These are phyloP conservation scores for Leccinellum rugosiceps DNA, from an alignment of 768 basidiomycete species.

Conservation along the genomic window DNA sequence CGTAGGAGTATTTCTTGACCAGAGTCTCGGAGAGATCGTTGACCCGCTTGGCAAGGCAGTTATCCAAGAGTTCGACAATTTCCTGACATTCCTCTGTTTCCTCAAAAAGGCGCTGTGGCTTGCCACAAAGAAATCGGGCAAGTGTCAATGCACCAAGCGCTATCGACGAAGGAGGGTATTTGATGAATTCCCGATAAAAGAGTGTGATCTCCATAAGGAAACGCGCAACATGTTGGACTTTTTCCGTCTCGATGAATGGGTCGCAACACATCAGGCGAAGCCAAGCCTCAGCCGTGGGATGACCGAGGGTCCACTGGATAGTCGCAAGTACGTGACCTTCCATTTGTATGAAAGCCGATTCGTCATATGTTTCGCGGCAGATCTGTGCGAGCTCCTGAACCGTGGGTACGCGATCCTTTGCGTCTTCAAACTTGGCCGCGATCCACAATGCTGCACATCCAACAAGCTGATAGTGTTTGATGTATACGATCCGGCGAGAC, in stretches of 20 bases:
- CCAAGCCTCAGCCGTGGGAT: conserved; percentile 98
- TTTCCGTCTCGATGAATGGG: conserved; percentile 74
- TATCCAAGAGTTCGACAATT: conserved; percentile 84
- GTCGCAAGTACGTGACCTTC: conserved; percentile 95
- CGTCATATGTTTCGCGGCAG: conserved; percentile 96
- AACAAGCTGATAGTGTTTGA: conserved; percentile 99
- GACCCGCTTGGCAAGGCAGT: conserved; percentile 80
- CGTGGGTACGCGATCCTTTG: conserved; percentile 96
- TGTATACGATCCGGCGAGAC: conserved; percentile 96
- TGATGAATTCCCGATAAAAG: conserved; percentile 94
- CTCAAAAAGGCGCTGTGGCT: conserved; percentile 72
- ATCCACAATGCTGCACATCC: conserved; percentile 99
- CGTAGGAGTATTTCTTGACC: conserved; percentile 96
- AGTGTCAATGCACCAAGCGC: conserved; percentile 88
- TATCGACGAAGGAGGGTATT: conserved; percentile 79
- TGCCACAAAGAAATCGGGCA: conserved; percentile 84
- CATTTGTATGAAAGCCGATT: conserved; percentile 98
- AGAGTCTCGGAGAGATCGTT: conserved; percentile 94
- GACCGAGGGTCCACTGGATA: conserved; percentile 94
- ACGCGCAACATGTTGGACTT: conserved; percentile 92
- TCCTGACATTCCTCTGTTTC: conserved; percentile 83
- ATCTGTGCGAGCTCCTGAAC: conserved; percentile 93
- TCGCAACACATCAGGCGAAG: conserved; percentile 79
- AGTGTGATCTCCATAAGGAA: conserved; percentile 99
- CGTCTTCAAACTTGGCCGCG: conserved; percentile 98